Evolutionary conservation across 2,329 filamentous ascomycete genomes (phyloP), one percentile per base, ranked within the genome.

Genomic region (Neurospora sp.): DNA sequence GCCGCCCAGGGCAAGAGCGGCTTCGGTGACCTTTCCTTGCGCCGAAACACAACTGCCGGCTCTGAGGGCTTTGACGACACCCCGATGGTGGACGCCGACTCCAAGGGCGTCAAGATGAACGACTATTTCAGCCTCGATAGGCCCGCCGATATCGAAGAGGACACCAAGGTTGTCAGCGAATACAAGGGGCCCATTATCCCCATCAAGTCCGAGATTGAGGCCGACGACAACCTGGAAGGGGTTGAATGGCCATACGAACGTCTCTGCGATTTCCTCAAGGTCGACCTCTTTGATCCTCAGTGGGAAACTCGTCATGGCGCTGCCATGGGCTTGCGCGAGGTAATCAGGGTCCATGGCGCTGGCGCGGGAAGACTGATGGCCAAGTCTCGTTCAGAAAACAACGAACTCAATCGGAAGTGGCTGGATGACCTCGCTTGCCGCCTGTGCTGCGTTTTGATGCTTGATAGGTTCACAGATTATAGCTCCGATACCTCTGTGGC

Each of bases 221-320:
- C 89, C 2, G 92, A 96, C 70, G 87, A 91, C 15, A 88, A 91
- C 74, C 86, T 92, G 71, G 88, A 95, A 75, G 93, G 93, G 2
- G 84, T 87, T 3, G 93, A 96, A 78, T 99, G 96, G 96, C 96
- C 96, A 0, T 97, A 93, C 76, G 94, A 97, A 76, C 89, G 93
- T 68, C 87, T 99, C 42, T 97, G 93, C 79, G 96, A 98, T 72
- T 96, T 97, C 76, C 86, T 99, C 71, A 95, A 93, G 76, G 86
- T 98, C 40, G 96, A 99, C 78, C 85, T 99, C 1, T 98, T 99
- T 75, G 95, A 99, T 77, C 84, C 91, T 2, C 90, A 91, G 67
- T 99, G 96, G 96, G 96, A 99, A 80, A 93, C 94, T 8, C 91
- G 96, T 17, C 96, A 99, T 79, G 96, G 96, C 76, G 96, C 96